Base-by-base conservation (phyloP, 164 flowering plant genomes). In the Piper betle region DNA sequence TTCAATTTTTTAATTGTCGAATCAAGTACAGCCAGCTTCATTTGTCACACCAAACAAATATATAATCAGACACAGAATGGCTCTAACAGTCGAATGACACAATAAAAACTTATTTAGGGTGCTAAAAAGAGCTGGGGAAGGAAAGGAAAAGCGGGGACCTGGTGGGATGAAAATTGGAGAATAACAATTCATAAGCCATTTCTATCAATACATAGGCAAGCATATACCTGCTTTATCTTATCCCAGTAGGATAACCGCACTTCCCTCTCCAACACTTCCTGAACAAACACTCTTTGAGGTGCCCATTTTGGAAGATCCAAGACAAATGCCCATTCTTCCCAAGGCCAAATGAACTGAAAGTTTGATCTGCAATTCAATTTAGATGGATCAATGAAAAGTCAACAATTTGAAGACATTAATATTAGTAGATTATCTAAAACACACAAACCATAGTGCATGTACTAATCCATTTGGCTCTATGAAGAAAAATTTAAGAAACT, bases 311-410 rank as follows among this genome's bases (percentile, higher is more conserved):
- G 97, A 46, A 91, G 96, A 69, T 83, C 93, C 65, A 88, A 71
- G 48, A 91, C 97, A 78, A 78, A 78, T 52, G 91, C 84, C 99
- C 99, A 94, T 69, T 94, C 97, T 68, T 91, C 96, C 99, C 99
- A 94, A 46, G 89, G 99, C 99, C 99, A 94, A 69, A 91, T 80
- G 64, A 88, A 94, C 64, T 91, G 96, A 65, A 94, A 94, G 70
- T 94, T 94, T 71, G 99, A 87, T 63, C 99, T 94, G 84, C 46
- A 76, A 66, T 55, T 70, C 52, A 15, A 57, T n/a, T 58, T 10
- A 10, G 15, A 46, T 15, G 10, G 12, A 46, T 46, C 50, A 46
- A 9, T 6, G 50, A 15, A 5, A 42, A 42, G 46, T 42, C 10
- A 46, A 2, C 50, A 46, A 9, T 54, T 9, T 54, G 57, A 9